phyloP scores from a whole-genome alignment of 768 basidiomycete species.

The Kwoniella sp. region DNA sequence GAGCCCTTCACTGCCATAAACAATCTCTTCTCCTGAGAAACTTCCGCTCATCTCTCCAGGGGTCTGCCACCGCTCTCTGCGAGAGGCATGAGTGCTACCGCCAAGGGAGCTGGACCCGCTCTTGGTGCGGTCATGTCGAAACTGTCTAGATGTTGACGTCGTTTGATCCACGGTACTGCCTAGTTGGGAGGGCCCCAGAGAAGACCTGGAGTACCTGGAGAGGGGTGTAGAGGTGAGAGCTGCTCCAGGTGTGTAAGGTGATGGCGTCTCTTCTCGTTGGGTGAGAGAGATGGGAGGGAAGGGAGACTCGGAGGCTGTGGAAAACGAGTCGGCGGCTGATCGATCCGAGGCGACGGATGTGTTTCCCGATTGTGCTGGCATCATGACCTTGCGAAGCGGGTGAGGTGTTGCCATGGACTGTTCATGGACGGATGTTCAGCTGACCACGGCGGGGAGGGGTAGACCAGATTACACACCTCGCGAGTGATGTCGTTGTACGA shows the following conservation, averaged over 20 bases:
- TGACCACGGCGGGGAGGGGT: too few relatives aligned
- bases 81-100: slow-evolving; percentile 17
- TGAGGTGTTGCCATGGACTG: slow-evolving; percentile 37
- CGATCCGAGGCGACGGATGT: not conserved
- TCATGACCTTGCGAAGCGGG: slow-evolving; percentile 18
- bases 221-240: slow-evolving; percentile 37
- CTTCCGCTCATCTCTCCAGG: slow-evolving; percentile 40
- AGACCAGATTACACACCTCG: too few relatives aligned
- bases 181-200: too few relatives aligned
- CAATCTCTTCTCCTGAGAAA: slow-evolving; percentile 38
- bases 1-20: slow-evolving; percentile 3
- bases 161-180: too few relatives aligned
- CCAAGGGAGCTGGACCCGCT: slow-evolving; percentile 19
- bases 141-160: not conserved
- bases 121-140: slow-evolving; percentile 11
- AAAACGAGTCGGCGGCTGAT: slow-evolving; percentile 20
- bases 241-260: slow-evolving; percentile 16
- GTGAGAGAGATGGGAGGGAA: slow-evolving; percentile 22
- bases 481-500: not conserved
- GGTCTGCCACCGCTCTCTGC: slow-evolving; percentile 35
- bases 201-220: too few relatives aligned
- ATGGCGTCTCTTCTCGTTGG: slow-evolving; percentile 4
- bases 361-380: slow-evolving; percentile 4
- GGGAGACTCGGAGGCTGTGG: slow-evolving; percentile 26
- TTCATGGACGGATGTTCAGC: too few relatives aligned